A percentile compares a stretch with the other conserved stretches of the same genome.
Conservation (phyloP, 1,139 yeast species). For the Zhuliangozyma blackwelliae region DNA sequence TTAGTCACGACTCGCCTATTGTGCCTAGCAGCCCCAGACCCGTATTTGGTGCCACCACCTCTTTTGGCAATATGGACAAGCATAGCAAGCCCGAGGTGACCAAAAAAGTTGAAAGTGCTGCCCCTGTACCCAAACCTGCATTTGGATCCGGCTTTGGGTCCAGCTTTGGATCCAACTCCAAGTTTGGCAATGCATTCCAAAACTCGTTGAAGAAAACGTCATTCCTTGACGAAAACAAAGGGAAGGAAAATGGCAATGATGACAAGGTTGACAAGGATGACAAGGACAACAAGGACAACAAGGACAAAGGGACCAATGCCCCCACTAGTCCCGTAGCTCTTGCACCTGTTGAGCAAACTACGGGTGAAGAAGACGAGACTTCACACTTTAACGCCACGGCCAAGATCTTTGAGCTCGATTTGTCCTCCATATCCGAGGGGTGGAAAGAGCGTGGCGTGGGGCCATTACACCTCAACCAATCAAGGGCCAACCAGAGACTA, state of each 20-base stretch:
- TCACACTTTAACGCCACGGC: slow-evolving; percentile 68
- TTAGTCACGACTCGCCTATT: slow-evolving; percentile 12
- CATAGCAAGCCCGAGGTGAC: background rate
- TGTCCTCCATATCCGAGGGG: slow-evolving; percentile 61
- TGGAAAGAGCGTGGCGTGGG: slow-evolving; percentile 98
- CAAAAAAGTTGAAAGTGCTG: background rate
- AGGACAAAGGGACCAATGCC: slow-evolving; percentile 8
- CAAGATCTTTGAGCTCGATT: slow-evolving; percentile 71
- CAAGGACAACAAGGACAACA: slow-evolving; percentile 1
- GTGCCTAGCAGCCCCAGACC: slow-evolving; percentile 18
- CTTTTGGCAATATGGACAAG: slow-evolving; percentile 46
- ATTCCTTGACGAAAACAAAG: slow-evolving; percentile 39
- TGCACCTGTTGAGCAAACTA: slow-evolving; percentile 50
- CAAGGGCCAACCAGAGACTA: slow-evolving; percentile 26
- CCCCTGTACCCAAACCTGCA: slow-evolving; percentile 2
- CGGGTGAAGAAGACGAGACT: slow-evolving; percentile 89
- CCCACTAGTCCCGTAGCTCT: slow-evolving; percentile 38
- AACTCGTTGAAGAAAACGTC: slow-evolving; percentile 47
- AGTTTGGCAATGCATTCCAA: slow-evolving; percentile 56
- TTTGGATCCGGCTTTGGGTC: slow-evolving; percentile 9
- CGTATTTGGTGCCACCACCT: slow-evolving; percentile 44
- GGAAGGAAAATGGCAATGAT: slow-evolving; percentile 9
- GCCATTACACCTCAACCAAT: slow-evolving; percentile 69
- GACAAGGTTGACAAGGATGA: slow-evolving; percentile 2
- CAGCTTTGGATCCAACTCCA: slow-evolving; percentile 56